These are phyloP conservation scores for Wallacemonas collosoma DNA, from an alignment of 208 protist species.

Conservation along the genomic window DNA sequence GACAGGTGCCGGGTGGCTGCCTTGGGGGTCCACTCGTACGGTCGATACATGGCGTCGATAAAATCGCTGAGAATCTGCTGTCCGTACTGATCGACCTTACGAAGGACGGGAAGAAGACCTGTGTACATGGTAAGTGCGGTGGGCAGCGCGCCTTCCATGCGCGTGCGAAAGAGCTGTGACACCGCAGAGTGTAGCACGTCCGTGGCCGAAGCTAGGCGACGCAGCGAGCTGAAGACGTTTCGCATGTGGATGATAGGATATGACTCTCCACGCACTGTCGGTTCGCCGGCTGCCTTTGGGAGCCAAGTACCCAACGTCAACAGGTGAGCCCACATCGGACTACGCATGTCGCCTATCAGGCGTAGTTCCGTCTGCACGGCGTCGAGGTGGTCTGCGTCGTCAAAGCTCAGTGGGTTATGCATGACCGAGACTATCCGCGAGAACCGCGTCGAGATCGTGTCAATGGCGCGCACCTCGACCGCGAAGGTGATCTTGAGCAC, in stretches of 20 bases:
- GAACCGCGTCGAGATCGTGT: conserved; percentile 35
- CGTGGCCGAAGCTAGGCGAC: conserved; percentile 47
- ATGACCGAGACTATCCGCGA: conserved; percentile 38
- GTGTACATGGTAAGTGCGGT: conserved; percentile 15
- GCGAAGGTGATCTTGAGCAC: conserved; percentile 46
- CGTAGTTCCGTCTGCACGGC: conserved; percentile 16
- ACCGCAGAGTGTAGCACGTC: conserved; percentile 42
- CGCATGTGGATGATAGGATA: conserved; percentile 48
- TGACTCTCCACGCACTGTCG: conserved; percentile 41
- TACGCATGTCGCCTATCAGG: conserved; percentile 4
- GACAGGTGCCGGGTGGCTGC: conserved; percentile 42
- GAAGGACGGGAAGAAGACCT: conserved; percentile 28
- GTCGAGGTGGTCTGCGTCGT: conserved; percentile 21
- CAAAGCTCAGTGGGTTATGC: conserved; percentile 19
- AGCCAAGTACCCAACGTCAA: conserved; percentile 33
- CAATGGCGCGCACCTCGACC: conserved; percentile 35
- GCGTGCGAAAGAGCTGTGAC: conserved; percentile 20
- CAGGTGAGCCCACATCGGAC: conserved; percentile 38
- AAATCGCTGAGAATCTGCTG: conserved; percentile 49
- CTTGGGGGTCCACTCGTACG: conserved; percentile 34
- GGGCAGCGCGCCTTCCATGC: conserved; percentile 13
- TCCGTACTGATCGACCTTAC: conserved; percentile 30
- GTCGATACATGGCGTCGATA: conserved; percentile 41
- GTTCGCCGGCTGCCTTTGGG: conserved; percentile 41
- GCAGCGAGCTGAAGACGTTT: conserved; percentile 56